Evolutionary conservation across 2,329 filamentous ascomycete species (phyloP).

Genomic region (Diaporthe longicolla): DNA sequence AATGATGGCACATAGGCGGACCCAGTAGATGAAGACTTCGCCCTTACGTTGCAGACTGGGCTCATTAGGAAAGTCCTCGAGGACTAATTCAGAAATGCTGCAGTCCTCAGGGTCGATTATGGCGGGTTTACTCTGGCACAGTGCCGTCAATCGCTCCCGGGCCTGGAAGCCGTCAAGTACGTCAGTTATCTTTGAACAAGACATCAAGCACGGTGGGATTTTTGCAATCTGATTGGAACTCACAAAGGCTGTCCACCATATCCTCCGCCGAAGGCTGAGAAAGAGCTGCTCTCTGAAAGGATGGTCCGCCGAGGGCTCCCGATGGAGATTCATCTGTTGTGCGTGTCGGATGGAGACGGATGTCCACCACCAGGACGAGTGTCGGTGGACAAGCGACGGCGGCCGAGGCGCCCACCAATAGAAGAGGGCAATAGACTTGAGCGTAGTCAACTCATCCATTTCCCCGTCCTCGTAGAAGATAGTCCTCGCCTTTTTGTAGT

Average conservation of each 20-base stretch:
- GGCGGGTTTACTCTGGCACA: slow-evolving; percentile 60
- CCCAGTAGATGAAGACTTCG: slow-evolving; percentile 59
- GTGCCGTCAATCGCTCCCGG: slow-evolving; percentile 56
- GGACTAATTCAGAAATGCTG: slow-evolving; percentile 54
- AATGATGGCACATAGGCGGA: slow-evolving; percentile 56
- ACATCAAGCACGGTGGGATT: too few relatives aligned
- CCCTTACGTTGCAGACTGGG: slow-evolving; percentile 52
- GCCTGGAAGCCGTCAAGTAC: slow-evolving; percentile 43
- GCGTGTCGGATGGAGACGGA: slow-evolving; percentile 59
- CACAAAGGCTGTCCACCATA: slow-evolving; percentile 59
- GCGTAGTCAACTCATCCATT: slow-evolving; percentile 52
- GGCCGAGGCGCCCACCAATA: slow-evolving; percentile 61
- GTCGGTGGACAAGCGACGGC: slow-evolving; percentile 55
- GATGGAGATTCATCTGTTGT: slow-evolving; percentile 60
- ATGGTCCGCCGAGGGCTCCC: slow-evolving; percentile 51
- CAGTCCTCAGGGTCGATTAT: slow-evolving; percentile 60
- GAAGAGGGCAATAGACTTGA: slow-evolving; percentile 57
- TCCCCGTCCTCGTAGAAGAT: slow-evolving; percentile 59
- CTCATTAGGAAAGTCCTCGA: slow-evolving; percentile 56
- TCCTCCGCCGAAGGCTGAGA: slow-evolving; percentile 52
- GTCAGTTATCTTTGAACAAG: too few relatives aligned
- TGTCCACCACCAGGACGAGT: slow-evolving; percentile 63
- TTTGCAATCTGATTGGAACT: too few relatives aligned
- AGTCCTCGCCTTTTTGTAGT: slow-evolving; percentile 57
- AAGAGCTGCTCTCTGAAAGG: slow-evolving; percentile 43